These are phyloP conservation scores for Rhodomyrtus psidioides DNA, from an alignment of 441 rosid genomes.

Conservation along the genomic window DNA sequence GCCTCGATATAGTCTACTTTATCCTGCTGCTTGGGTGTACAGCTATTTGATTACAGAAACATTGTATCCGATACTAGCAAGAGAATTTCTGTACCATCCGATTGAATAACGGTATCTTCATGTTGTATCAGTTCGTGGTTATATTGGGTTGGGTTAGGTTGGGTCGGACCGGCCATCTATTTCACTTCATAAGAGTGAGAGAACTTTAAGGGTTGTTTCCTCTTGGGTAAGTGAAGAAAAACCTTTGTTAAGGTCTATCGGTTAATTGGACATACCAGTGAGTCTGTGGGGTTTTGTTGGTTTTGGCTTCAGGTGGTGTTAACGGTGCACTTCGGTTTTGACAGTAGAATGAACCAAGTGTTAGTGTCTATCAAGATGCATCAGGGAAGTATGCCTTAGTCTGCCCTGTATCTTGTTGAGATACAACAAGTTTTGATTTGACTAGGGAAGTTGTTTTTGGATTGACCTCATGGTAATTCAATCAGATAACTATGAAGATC, in stretches of 20 bases:
- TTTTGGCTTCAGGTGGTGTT: not conserved
- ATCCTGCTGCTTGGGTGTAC: not conserved
- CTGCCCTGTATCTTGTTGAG: not conserved
- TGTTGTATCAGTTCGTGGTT: fast-evolving
- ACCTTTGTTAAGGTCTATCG: not conserved
- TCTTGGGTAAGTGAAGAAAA: not conserved
- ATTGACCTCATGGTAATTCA: not conserved
- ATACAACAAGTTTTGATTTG: not conserved
- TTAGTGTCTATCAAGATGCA: not conserved
- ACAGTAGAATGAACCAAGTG: not conserved
- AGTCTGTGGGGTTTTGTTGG: not conserved
- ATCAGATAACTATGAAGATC: not conserved
- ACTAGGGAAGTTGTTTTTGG: not conserved
- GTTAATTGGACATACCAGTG: not conserved
- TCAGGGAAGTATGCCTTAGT: not conserved
- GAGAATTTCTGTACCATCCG: not conserved
- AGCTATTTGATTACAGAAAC: not conserved
- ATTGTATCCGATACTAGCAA: not conserved
- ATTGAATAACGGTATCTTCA: not conserved
- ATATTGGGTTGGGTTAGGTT: not conserved
- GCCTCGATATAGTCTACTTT: not conserved
- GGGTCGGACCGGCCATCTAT: not conserved
- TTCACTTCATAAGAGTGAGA: not conserved
- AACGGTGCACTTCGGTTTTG: not conserved
- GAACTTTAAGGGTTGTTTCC: not conserved